Evolutionary conservation across 139 green algal genomes (phyloP), one percentile per base, ranked within the genome.

Genomic region (Yamagishiella unicocca): DNA sequence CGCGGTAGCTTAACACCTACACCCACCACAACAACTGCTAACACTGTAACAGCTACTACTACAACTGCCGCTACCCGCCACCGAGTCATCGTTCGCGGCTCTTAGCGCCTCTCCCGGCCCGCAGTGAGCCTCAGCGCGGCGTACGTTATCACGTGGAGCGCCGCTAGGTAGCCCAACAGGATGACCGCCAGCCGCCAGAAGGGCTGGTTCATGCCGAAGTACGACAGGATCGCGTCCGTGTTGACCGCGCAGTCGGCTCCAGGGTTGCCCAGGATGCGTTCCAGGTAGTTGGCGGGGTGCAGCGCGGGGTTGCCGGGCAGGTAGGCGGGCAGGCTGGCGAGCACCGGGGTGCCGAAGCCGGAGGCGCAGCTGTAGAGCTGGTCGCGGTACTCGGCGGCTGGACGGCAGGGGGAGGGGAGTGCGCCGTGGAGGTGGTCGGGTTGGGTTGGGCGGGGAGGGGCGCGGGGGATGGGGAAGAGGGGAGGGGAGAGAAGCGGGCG

Each of bases 81-180:
- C 50, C 50, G 12, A 58, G 50, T 17, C 50, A 12, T 17, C 50
- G 50, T 17, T 58, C 17, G 50, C 50, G 17, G 17, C 50, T 58
- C 50, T 72, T 38, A 87, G 7, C 82, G 67, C 67, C 67, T 42
- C 83, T 82, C 83, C 76, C 37, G 50, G 24, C 83, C 62, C 29
- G 83, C 83, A 21, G 87, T 84, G 7, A 91, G n/a, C 71, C 72
- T 37, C 35, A 92, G 61, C 27, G 80, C 89, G 0, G 37, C 9
- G 31, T 66, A 90, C 17, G 72, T 90, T n/a, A 84, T 38, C 2
- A 85, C 14, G 37, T 91, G 87, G 40, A 90, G n/a, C 21, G 78
- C 77, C 17, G 9, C 87, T 64, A 91, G 79, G 81, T 93, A 93
- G 14, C 64, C 84, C 67, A 83, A 25, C 62, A 93, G 67, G 43